A percentile compares a stretch with the other conserved stretches of the same genome.
Evolutionary conservation across 2,329 filamentous ascomycete species (phyloP).

Genomic region (Hymenoscyphus salicellus): DNA sequence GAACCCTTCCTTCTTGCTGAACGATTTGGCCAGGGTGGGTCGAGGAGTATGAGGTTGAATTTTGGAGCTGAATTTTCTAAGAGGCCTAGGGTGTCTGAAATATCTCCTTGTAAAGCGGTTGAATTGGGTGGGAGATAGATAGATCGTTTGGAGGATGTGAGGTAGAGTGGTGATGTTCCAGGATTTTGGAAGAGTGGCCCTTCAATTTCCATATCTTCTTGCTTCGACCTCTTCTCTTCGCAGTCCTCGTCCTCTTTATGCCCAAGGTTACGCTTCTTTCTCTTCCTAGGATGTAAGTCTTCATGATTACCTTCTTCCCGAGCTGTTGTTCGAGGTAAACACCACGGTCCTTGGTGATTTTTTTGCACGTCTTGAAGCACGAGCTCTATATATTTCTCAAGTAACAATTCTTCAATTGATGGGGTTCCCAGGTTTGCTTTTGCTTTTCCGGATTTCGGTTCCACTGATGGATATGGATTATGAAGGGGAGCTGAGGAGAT

Average conservation of each 20-base stretch:
- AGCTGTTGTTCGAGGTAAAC: constrained; percentile 13
- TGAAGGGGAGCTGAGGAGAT: constrained; percentile 42
- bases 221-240: not conserved
- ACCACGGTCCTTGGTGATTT: constrained; percentile 37
- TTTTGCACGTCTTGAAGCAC: constrained; percentile 26
- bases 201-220: not conserved
- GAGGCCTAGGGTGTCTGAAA: constrained; percentile 40
- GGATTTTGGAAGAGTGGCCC: constrained; percentile 4
- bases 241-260: not conserved
- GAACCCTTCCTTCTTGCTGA: constrained; percentile 62
- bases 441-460: constrained; percentile 47
- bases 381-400: constrained; percentile 31
- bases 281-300: not conserved
- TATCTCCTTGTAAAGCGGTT: constrained; percentile 49
- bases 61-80: constrained; percentile 46
- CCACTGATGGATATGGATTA: constrained; percentile 49
- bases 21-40: constrained; percentile 79
- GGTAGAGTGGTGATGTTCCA: not conserved
- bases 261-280: not conserved
- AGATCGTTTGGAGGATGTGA: not conserved
- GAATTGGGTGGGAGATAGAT: constrained; percentile 40
- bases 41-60: constrained; percentile 69
- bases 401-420: constrained; percentile 29
- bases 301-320: not conserved
- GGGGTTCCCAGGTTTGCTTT: constrained; percentile 18